These are phyloP conservation scores for Pythium coloratum DNA, from an alignment of 352 stramenopile species.

Conservation along the genomic window DNA sequence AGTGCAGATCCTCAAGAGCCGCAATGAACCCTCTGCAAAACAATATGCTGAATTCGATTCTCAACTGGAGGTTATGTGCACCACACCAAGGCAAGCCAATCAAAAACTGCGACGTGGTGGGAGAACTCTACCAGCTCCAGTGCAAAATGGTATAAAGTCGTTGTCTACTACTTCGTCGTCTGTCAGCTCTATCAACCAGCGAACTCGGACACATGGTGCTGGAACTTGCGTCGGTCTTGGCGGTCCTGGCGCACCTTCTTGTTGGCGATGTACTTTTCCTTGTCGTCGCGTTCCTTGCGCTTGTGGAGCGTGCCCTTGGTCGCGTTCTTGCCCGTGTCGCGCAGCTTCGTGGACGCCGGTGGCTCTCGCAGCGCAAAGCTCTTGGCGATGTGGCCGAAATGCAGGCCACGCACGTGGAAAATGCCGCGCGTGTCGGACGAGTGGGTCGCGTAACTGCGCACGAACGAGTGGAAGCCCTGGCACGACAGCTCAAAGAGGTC, in stretches of 20 bases:
- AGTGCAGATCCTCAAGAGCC: not conserved
- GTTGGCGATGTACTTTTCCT: slow-evolving; percentile 48
- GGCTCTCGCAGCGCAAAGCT: slow-evolving; percentile 90
- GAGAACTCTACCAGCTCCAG: too few species aligned
- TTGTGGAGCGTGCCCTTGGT: slow-evolving; percentile 84
- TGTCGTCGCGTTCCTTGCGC: slow-evolving; percentile 78
- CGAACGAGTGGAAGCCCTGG: slow-evolving; percentile 92
- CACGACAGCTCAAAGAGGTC: slow-evolving; percentile 84
- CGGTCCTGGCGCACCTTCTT: slow-evolving; percentile 64
- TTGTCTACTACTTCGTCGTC: not conserved
- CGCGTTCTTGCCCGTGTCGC: slow-evolving; percentile 67
- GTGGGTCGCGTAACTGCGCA: slow-evolving; percentile 93
- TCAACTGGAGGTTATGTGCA: not conserved
- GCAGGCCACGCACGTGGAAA: slow-evolving; percentile 92
- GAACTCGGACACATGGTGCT: slow-evolving; percentile 79
- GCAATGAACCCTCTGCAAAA: not conserved
- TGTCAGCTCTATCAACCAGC: slow-evolving; percentile 34
- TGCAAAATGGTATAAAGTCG: not conserved
- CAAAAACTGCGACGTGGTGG: too few species aligned
- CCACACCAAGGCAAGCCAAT: too few species aligned
- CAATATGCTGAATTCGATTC: not conserved
- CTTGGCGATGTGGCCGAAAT: slow-evolving; percentile 94
- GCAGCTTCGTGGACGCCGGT: slow-evolving; percentile 77
- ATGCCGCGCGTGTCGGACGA: slow-evolving; percentile 88
- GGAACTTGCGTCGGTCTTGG: slow-evolving; percentile 63